Conservation (phyloP, 495 filamentous ascomycete species). For the Talaromyces borbonicus region DNA sequence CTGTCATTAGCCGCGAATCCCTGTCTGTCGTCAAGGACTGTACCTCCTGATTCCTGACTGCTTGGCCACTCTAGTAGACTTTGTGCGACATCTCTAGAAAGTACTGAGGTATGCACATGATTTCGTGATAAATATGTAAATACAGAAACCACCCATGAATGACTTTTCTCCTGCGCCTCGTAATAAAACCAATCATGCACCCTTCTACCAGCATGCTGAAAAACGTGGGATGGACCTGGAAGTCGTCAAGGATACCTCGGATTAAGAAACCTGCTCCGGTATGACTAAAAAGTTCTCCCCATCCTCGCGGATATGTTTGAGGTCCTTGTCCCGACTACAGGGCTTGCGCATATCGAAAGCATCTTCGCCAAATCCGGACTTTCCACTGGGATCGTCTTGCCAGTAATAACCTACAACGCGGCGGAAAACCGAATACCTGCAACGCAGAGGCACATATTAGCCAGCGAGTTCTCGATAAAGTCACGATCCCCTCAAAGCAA, state of each 20-base stretch:
- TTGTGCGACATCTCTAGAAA: too few relatives aligned
- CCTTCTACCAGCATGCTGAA: too few relatives aligned
- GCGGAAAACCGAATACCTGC: conserved; percentile 67
- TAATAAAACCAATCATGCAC: too few relatives aligned
- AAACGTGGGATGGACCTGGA: neutral
- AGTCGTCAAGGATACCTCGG: neutral
- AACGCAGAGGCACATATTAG: neutral
- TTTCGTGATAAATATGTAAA: too few relatives aligned
- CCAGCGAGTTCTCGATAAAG: neutral
- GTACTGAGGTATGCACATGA: too few relatives aligned
- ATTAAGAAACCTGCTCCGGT: conserved; percentile 76
- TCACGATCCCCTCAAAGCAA: too few relatives aligned
- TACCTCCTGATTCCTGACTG: too few relatives aligned
- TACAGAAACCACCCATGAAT: too few relatives aligned
- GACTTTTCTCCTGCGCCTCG: too few relatives aligned
- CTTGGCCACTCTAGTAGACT: too few relatives aligned
- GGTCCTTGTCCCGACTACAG: conserved; percentile 69
- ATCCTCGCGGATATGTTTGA: conserved; percentile 67
- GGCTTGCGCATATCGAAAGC: conserved; percentile 96
- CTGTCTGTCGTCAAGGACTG: too few relatives aligned
- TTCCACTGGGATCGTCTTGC: conserved; percentile 60
- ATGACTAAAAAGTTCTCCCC: conserved; percentile 73
- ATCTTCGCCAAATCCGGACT: conserved; percentile 57
- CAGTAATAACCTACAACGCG: conserved; percentile 86
- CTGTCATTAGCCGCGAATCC: too few relatives aligned